phyloP scores from a whole-genome alignment of 1,284 basidiomycete genomes.

The Kwoniella shivajii region DNA sequence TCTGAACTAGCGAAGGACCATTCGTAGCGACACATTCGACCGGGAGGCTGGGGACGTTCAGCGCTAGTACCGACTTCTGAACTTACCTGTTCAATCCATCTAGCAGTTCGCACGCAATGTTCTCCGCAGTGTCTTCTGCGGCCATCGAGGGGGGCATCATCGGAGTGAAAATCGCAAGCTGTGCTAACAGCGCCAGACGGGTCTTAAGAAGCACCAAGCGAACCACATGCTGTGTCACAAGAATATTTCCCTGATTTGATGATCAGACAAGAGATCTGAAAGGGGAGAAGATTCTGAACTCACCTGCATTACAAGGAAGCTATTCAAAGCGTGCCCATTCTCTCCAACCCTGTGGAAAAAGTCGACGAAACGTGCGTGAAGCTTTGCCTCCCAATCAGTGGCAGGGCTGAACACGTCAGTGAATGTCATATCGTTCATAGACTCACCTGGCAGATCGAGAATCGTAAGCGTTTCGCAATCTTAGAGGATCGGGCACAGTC shows the following conservation, averaged over 20 bases:
- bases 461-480: conserved; percentile 33
- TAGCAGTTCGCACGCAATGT: conserved; percentile 46
- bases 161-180: conserved; percentile 38
- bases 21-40: conserved; percentile 48
- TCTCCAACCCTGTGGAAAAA: conserved; percentile 33
- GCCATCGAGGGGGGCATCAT: conserved; percentile 31
- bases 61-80: background rate
- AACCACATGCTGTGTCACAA: conserved; percentile 47
- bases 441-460: conserved; percentile 34
- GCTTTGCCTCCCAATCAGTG: conserved; percentile 43
- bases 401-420: conserved; percentile 24
- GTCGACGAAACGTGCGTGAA: conserved; percentile 36
- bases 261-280: background rate
- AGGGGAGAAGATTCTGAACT: background rate
- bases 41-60: conserved; percentile 26
- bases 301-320: conserved; percentile 45
- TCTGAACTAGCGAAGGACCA: conserved; percentile 48
- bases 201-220: conserved; percentile 45
- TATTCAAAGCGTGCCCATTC: conserved; percentile 33
- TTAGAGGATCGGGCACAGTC: conserved; percentile 31
- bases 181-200: conserved; percentile 32
- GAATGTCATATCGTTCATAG: background rate
- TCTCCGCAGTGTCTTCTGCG: conserved; percentile 34
- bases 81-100: conserved; percentile 41
- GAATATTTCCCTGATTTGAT: conserved; percentile 38